Evolutionary conservation across 805 yeast genomes (phyloP), one percentile per base, ranked within the genome.

Genomic region (Myxozyma monticola): DNA sequence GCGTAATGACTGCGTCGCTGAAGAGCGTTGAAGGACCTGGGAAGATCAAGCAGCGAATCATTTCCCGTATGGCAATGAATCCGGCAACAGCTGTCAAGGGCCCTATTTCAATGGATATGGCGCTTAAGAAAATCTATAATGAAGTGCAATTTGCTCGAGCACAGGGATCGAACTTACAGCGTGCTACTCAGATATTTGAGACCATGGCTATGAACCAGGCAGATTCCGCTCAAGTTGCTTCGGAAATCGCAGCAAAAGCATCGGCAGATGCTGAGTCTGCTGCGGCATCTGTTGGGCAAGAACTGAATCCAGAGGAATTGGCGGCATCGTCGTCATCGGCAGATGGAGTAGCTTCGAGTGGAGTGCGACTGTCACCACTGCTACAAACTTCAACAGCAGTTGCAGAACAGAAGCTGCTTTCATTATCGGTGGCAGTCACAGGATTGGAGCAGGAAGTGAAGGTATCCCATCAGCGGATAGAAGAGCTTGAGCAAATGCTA

Each of bases 41-140:
- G 14, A 40, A 34, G 30, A 21, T 49, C 2, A 25, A 37, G 31
- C 54, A 45, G 8, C 51, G 57, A n/a, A 53, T 53, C 14, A 45
- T 53, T 21, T 53, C 60, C 4, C 48, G 60, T 14, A 42, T 56
- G 53, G 31, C 50, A 4, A n/a, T 48, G 2, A 18, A 33, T 14
- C 31, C 44, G 10, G 18, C 43, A 9, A 35, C 39, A 2, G 15
- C 48, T 2, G 17, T 41, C 20, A 54, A 56, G 41, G 56, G 59
- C 3, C 58, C 58, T 7, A 44, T 57, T 18, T 50, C 57, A 10
- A 33, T 57, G 28, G 56, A 54, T 14, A 48, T 57, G 59, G 40
- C 51, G 25, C 37, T 57, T 12, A 48, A 40, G 24, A 55, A 48
- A 34, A 36, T 57, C 14, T 26, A 20, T 22, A 53, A 42, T 26